These are phyloP conservation scores for Trichosporon faecale DNA, from an alignment of 1,284 basidiomycete species.

Conservation along the genomic window DNA sequence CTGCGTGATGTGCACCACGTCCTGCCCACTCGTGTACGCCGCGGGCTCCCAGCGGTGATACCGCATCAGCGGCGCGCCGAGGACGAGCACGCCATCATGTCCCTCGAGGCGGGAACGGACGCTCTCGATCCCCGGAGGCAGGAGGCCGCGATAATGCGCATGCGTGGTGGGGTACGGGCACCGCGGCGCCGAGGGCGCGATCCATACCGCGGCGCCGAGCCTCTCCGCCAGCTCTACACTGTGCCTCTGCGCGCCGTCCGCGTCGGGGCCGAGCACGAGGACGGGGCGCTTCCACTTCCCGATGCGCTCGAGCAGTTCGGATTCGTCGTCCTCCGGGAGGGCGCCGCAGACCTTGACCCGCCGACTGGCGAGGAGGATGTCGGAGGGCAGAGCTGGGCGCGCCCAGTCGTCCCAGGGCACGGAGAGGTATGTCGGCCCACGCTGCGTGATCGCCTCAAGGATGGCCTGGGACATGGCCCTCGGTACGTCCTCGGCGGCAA, in stretches of 20 bases:
- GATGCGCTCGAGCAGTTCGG: neutral
- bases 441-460: constrained; percentile 11
- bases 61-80: constrained; percentile 18
- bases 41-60: constrained; percentile 24
- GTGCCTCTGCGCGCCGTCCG: constrained; percentile 11
- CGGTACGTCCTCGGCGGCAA: constrained; percentile 17
- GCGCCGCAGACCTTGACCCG: neutral
- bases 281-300: constrained; percentile 8
- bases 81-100: constrained; percentile 17
- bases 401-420: constrained; percentile 23
- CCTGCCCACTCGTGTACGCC: constrained; percentile 1
- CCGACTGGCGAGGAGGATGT: constrained; percentile 9
- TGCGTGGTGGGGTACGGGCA: constrained; percentile 21
- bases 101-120: constrained; percentile 14
- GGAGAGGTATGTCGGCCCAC: constrained; percentile 17
- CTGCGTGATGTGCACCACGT: constrained; percentile 18
- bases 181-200: constrained; percentile 15
- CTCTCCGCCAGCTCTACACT: constrained; percentile 12
- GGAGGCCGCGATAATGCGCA: constrained; percentile 15
- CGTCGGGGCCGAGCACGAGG: constrained; percentile 21
- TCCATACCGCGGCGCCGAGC: constrained; percentile 16
- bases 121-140: constrained; percentile 12
- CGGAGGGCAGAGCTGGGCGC: neutral
- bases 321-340: neutral
- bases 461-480: constrained; percentile 15